A percentile compares a stretch with the other conserved stretches of the same genome.
Evolutionary conservation across 1,139 yeast genomes (phyloP).

Genomic region (Pichia sp.): DNA sequence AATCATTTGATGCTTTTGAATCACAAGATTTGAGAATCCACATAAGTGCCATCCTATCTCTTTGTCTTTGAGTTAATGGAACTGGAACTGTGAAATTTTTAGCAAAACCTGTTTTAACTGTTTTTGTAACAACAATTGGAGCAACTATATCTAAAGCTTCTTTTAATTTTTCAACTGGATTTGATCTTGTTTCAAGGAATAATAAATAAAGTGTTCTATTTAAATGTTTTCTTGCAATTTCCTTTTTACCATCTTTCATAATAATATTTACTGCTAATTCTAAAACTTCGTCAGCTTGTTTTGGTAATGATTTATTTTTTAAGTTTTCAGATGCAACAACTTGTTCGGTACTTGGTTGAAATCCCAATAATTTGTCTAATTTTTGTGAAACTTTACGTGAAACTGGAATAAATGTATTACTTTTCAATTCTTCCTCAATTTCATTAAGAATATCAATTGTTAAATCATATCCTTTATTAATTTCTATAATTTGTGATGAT

Average conservation of each 20-base stretch:
- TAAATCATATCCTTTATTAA: constrained; percentile 56
- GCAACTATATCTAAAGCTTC: constrained; percentile 75
- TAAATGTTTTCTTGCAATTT: constrained; percentile 68
- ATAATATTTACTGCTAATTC: constrained; percentile 77
- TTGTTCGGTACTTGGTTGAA: constrained; percentile 59
- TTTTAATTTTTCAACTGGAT: constrained; percentile 72
- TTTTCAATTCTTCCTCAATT: constrained; percentile 42
- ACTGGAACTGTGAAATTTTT: constrained; percentile 75
- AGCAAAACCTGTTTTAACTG: constrained; percentile 81
- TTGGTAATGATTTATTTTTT: constrained; percentile 52
- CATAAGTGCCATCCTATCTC: constrained; percentile 76
- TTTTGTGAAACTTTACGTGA: constrained; percentile 21
- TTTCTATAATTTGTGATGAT: constrained; percentile 19
- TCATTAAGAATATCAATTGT: constrained; percentile 60
- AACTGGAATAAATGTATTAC: constrained; percentile 29
- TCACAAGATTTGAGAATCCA: constrained; percentile 88
- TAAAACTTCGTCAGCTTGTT: constrained; percentile 60
- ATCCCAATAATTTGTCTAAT: constrained; percentile 32
- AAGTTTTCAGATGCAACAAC: constrained; percentile 45
- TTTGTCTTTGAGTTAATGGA: constrained; percentile 76
- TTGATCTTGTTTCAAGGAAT: constrained; percentile 60
- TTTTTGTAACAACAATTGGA: constrained; percentile 75
- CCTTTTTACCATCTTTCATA: constrained; percentile 90
- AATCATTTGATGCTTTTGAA: constrained; percentile 73
- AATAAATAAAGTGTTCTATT: constrained; percentile 78